Conservation (phyloP, 441 rosid genomes). For the Mallotus repandus region DNA sequence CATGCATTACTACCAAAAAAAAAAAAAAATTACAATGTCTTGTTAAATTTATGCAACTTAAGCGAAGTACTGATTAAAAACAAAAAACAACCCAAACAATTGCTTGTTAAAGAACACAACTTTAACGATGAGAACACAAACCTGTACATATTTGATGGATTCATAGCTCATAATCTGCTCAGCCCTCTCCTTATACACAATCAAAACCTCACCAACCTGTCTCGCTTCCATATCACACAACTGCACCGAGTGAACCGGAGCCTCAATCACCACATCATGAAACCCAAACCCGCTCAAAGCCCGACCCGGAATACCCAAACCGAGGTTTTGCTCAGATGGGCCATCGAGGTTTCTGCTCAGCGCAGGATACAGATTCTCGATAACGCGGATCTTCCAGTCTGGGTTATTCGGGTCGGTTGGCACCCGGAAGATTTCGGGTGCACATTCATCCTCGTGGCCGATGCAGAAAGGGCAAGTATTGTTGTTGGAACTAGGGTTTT, state of each 20-base stretch:
- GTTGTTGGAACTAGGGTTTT: slow-evolving; percentile 15
- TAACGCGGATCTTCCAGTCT: slow-evolving; percentile 71
- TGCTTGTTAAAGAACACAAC: too few relatives aligned
- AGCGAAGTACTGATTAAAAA: too few relatives aligned
- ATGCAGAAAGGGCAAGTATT: slow-evolving; percentile 77
- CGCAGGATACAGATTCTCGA: slow-evolving; percentile 83
- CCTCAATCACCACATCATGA: slow-evolving; percentile 83
- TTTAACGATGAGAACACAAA: slow-evolving; percentile 2
- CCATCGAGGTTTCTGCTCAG: slow-evolving; percentile 49
- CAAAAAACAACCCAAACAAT: too few relatives aligned
- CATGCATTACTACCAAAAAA: too few relatives aligned
- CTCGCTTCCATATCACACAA: slow-evolving; percentile 47
- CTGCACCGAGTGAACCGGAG: slow-evolving; percentile 66
- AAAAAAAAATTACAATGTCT: too few relatives aligned
- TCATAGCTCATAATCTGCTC: slow-evolving; percentile 48
- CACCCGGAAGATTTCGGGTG: slow-evolving; percentile 81
- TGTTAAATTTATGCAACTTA: too few relatives aligned
- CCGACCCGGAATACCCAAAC: slow-evolving; percentile 19
- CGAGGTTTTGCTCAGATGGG: slow-evolving; percentile 19
- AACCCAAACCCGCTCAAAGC: slow-evolving; percentile 58
- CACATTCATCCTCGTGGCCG: slow-evolving; percentile 79
- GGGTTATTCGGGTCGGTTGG: slow-evolving; percentile 37
- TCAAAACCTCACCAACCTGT: slow-evolving; percentile 59
- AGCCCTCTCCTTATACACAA: slow-evolving; percentile 66
- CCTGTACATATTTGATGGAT: slow-evolving; percentile 71